Evolutionary conservation across 78 protist genomes (phyloP).

Genomic region (Reticulomyxa filosa): DNA sequence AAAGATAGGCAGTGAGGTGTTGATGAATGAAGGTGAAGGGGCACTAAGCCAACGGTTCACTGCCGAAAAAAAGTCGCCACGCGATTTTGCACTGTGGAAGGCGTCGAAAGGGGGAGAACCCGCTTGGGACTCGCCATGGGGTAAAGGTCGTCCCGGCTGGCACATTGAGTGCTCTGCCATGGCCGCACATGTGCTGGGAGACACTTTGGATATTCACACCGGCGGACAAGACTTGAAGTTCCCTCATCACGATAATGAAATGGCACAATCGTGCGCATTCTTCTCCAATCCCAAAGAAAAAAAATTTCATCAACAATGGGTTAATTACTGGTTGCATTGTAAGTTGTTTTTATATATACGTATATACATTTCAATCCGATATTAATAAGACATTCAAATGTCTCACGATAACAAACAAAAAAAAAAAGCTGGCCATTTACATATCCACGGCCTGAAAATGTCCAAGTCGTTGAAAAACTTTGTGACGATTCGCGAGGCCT

Average conservation of each 20-base stretch:
- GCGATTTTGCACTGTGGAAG: conserved; percentile 58
- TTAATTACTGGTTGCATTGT: conserved; percentile 27
- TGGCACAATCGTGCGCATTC: conserved; percentile 44
- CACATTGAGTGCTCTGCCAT: conserved; percentile 75
- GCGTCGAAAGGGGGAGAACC: conserved; percentile 28
- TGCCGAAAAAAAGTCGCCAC: conserved; percentile 8
- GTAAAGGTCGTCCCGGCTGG: conserved; percentile 99
- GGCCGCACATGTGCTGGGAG: neutral
- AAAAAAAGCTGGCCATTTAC: conserved; percentile 53
- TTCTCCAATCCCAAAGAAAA: too few relatives aligned
- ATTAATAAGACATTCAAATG: too few relatives aligned
- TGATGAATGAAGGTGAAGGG: neutral
- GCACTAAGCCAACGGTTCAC: neutral
- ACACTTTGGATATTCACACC: conserved; percentile 55
- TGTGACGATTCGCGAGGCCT: conserved; percentile 66
- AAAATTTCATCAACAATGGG: conserved; percentile 68
- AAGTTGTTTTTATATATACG: too few relatives aligned
- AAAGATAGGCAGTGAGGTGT: neutral
- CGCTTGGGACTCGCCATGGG: conserved; percentile 70
- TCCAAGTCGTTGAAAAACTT: conserved; percentile 91
- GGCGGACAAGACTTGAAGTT: conserved; percentile 93
- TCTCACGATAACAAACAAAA: too few relatives aligned
- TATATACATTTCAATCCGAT: too few relatives aligned
- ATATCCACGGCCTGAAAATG: conserved; percentile 83
- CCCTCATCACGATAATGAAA: conserved; percentile 98